Evolutionary conservation across 352 stramenopile species (phyloP).

Genomic region (Phytophthora cajani): DNA sequence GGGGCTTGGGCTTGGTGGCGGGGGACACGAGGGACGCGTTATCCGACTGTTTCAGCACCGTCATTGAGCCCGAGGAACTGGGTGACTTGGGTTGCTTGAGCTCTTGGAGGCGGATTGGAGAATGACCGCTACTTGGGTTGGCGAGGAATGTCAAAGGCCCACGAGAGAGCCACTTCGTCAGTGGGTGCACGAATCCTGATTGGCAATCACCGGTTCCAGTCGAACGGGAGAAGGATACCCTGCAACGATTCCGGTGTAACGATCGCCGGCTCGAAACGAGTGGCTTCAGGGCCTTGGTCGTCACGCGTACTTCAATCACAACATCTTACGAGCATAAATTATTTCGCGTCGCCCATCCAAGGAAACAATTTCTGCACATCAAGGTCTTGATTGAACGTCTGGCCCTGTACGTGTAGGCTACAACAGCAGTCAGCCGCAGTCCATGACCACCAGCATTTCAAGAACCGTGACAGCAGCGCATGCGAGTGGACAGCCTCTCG

Average conservation of each 20-base stretch:
- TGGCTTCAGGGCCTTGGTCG: too few relatives aligned
- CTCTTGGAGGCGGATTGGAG: background rate
- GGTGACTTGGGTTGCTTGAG: background rate
- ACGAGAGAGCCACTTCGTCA: background rate
- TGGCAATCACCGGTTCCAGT: background rate
- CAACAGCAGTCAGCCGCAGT: too few relatives aligned
- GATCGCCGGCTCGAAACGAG: background rate
- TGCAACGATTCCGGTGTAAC: background rate
- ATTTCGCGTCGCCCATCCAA: too few relatives aligned
- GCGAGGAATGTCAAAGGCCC: too few relatives aligned
- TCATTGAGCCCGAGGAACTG: background rate
- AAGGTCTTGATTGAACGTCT: too few relatives aligned
- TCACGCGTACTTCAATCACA: too few relatives aligned
- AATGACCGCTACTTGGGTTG: background rate
- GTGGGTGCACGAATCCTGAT: background rate
- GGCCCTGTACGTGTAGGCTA: too few relatives aligned
- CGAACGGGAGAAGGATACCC: background rate
- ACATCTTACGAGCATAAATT: too few relatives aligned
- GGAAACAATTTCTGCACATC: too few relatives aligned
- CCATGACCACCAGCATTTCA: too few relatives aligned
- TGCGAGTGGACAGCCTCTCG: too few relatives aligned
- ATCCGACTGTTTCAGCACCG: background rate
- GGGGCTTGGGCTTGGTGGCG: background rate
- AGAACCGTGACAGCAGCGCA: too few relatives aligned
- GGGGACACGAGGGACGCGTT: background rate